phyloP scores from a whole-genome alignment of 345 rosid genomes.

The Leavenworthia alabamica region DNA sequence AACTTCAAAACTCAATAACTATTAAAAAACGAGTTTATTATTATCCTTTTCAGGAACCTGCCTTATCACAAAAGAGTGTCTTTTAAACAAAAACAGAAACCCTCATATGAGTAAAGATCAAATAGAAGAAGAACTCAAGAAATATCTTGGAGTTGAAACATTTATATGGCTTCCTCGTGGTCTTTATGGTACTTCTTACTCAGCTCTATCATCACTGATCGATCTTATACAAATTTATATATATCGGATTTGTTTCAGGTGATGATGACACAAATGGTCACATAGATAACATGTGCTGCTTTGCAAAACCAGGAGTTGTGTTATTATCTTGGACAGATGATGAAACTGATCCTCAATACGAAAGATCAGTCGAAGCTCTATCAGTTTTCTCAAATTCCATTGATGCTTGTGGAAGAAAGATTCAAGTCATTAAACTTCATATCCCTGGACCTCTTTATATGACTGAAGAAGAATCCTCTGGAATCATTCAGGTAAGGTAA shows the following conservation, averaged over 20 bases:
- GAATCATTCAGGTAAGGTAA: slow-evolving; percentile 50
- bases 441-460: slow-evolving; percentile 80
- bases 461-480: slow-evolving; percentile 83
- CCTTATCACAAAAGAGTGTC: slow-evolving; percentile 91
- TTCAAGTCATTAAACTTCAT: slow-evolving; percentile 66
- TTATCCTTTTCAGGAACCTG: slow-evolving; percentile 75
- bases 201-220: neutral
- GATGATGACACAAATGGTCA: slow-evolving; percentile 99
- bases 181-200: slow-evolving; percentile 49
- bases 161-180: slow-evolving; percentile 87
- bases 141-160: slow-evolving; percentile 64
- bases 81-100: slow-evolving; percentile 76
- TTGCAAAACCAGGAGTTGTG: slow-evolving; percentile 81
- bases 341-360: slow-evolving; percentile 62
- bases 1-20: no score
- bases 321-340: slow-evolving; percentile 78
- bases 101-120: slow-evolving; percentile 70
- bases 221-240: neutral
- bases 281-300: slow-evolving; percentile 94
- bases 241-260: slow-evolving; percentile 38
- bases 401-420: slow-evolving; percentile 68
- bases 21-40: no score
- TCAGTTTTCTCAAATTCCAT: slow-evolving; percentile 48
- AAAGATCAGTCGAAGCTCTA: slow-evolving; percentile 60
- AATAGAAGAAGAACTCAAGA: slow-evolving; percentile 70